Conservation (phyloP, 2,329 filamentous ascomycete genomes). For the Dissoconium aciculare region DNA sequence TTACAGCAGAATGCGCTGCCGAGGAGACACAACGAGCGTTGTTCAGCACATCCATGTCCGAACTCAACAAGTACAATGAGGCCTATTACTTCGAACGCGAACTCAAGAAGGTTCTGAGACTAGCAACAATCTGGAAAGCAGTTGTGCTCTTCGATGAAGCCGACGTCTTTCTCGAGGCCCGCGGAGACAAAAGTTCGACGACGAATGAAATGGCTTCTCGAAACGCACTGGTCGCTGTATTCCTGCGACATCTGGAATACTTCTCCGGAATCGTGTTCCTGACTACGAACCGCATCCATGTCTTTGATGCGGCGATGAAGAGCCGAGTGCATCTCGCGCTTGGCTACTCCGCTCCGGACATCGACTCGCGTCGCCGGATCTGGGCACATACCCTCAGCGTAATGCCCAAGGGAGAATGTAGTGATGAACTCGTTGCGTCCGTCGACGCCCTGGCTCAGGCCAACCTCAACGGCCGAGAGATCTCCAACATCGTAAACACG, state of each 20-base stretch:
- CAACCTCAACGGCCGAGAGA: slow-evolving; percentile 8
- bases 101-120: slow-evolving; percentile 9
- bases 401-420: slow-evolving; percentile 22
- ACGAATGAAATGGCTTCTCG: slow-evolving; percentile 26
- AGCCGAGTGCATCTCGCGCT: slow-evolving; percentile 70
- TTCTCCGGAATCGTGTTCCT: slow-evolving; percentile 61
- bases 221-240: slow-evolving; percentile 70
- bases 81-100: slow-evolving; percentile 12
- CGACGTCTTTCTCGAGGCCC: slow-evolving; percentile 23
- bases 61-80: slow-evolving; percentile 8
- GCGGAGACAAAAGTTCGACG: slow-evolving; percentile 6
- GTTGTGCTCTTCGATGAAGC: slow-evolving; percentile 28
- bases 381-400: slow-evolving; percentile 10
- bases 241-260: slow-evolving; percentile 69
- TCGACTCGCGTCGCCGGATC: slow-evolving; percentile 17
- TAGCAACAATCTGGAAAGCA: slow-evolving; percentile 14
- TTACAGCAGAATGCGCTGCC: slow-evolving; percentile 9
- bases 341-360: slow-evolving; percentile 53
- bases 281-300: slow-evolving; percentile 5
- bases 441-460: slow-evolving; percentile 17
- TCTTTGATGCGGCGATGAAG: slow-evolving; percentile 54
- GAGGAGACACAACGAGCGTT: not conserved
- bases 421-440: slow-evolving; percentile 25
- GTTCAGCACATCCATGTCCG: slow-evolving; percentile 6
- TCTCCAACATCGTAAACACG: slow-evolving; percentile 8